Evolutionary conservation across 1,284 basidiomycete genomes (phyloP), one percentile per base, ranked within the genome.

Genomic region (Irpex rosettiformis): DNA sequence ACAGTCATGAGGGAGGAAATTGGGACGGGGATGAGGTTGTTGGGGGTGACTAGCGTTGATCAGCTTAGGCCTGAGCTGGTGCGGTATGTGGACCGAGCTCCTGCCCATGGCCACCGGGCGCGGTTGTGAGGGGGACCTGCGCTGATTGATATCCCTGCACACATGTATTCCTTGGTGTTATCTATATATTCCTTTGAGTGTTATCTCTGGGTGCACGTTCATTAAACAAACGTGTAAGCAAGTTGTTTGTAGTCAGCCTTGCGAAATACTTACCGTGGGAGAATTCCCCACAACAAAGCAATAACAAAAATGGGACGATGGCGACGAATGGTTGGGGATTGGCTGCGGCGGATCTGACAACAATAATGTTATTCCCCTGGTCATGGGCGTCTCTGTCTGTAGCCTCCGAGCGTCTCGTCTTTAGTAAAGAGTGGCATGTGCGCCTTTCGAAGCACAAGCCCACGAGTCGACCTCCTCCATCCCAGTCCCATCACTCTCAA

Each of bases 21-120:
- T 77, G 54, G 73, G 75, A 76, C 77, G 18, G 78, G 79, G 1
- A 80, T 86, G 79, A 72, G 77, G 13, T 66, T 85, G 22, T 66
- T 85, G 13, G 83, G 83, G 6, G 79, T 82, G 1, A 81, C 73
- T 2, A 72, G 71, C 24, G 60, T 85, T 21, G 67, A 73, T 18
- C 71, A 84, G 61, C 71, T 86, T 27, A 77, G 72, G 45, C 82
- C 82, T 7, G 77, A 80, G 65, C 75, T 83, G 72, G 70, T 84
- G 24, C 61, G 61, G 57, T 67, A 66, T 63, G 64, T 62, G 59
- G 69, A 64, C 52, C 53, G 61, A 33, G 49, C 27, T 51, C 58
- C 61, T 47, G 58, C 43, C 18, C 58, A 24, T 22, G 37, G 33
- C 54, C 43, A n/a, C 22, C 54, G 51, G 25, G 27, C 8, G 51